Conservation (phyloP, 2,329 filamentous ascomycete genomes). For the Emmonsiellopsis sp. region DNA sequence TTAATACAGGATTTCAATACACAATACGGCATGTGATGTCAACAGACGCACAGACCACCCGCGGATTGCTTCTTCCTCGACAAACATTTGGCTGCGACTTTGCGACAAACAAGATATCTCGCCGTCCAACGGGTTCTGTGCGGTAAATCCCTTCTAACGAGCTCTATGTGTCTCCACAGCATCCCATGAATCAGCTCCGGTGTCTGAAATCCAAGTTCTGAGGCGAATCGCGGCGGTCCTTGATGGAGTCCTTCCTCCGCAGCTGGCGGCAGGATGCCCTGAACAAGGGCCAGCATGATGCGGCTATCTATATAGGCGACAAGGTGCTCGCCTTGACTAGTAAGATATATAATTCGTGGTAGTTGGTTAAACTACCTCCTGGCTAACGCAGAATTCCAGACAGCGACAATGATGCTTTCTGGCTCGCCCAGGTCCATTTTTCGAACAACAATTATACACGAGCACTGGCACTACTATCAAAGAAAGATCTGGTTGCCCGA, state of each 20-base stretch:
- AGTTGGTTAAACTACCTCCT: background rate
- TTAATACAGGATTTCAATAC: background rate
- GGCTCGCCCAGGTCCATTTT: slow-evolving; percentile 97
- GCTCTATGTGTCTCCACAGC: background rate
- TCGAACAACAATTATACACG: slow-evolving; percentile 89
- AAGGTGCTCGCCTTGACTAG: slow-evolving; percentile 91
- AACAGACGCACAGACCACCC: slow-evolving; percentile 5
- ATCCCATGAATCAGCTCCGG: background rate
- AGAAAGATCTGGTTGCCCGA: slow-evolving; percentile 70
- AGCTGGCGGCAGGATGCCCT: slow-evolving; percentile 93
- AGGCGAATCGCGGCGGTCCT: background rate
- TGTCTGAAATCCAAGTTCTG: background rate
- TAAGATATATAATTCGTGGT: slow-evolving; percentile 29
- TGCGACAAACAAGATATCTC: slow-evolving; percentile 2
- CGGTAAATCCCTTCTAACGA: background rate
- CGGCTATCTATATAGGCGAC: slow-evolving; percentile 93
- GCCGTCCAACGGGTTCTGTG: background rate
- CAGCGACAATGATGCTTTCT: slow-evolving; percentile 89
- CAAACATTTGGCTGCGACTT: background rate
- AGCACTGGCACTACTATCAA: slow-evolving; percentile 74
- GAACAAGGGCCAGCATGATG: slow-evolving; percentile 92
- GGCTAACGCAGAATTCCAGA: slow-evolving; percentile 43
- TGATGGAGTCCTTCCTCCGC: slow-evolving; percentile 87
- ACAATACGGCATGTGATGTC: slow-evolving; percentile 1
- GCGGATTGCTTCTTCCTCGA: slow-evolving; percentile 1